Evolutionary conservation across 345 rosid species (phyloP).

Genomic region (Salix dunnii): DNA sequence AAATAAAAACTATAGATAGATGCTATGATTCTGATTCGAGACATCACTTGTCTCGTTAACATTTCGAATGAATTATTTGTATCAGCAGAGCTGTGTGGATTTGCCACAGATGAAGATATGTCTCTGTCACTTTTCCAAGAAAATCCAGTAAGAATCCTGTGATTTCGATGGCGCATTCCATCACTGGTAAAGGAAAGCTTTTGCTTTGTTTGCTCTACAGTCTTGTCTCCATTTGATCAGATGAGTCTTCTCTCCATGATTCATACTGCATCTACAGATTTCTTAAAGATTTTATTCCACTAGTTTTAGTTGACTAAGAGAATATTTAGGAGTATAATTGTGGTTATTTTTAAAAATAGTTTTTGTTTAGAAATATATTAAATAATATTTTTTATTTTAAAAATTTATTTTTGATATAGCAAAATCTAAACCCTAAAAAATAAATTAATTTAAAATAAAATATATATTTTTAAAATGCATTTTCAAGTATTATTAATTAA

Average conservation of each 20-base stretch:
- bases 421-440: too few species aligned
- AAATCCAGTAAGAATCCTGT: slow-evolving; percentile 30
- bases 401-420: too few species aligned
- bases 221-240: not conserved
- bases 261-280: not conserved
- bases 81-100: slow-evolving; percentile 16
- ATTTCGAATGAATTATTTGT: slow-evolving; percentile 18
- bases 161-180: slow-evolving; percentile 25
- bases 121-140: slow-evolving; percentile 23
- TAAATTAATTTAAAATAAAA: too few species aligned
- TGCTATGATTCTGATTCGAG: slow-evolving; percentile 31
- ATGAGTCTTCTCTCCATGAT: slow-evolving; percentile 3
- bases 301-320: too few species aligned
- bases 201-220: slow-evolving; percentile 8
- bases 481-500: too few species aligned
- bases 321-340: too few species aligned
- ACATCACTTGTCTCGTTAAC: slow-evolving; percentile 15
- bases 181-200: slow-evolving; percentile 8
- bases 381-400: too few species aligned
- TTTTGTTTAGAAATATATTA: too few species aligned
- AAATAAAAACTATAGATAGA: not conserved
- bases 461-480: too few species aligned
- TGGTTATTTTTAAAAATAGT: too few species aligned
- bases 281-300: not conserved
- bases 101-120: slow-evolving; percentile 19